Evolutionary conservation across 371 early-diverging fungal species (phyloP).

Genomic region (Fennellomyces sp.): DNA sequence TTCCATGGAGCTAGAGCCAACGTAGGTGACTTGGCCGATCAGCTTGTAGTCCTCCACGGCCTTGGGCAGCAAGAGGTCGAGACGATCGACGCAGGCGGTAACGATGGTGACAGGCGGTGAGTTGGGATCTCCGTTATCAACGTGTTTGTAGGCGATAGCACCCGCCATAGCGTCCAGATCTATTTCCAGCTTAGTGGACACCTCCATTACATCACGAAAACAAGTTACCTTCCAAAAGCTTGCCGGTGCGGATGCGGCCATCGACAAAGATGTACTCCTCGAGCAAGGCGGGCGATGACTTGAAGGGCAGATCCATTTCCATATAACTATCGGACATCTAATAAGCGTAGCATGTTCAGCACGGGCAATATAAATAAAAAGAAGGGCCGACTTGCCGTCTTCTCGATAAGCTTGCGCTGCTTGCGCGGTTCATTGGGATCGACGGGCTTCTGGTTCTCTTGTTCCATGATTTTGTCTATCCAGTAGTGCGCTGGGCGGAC

Average conservation of each 20-base stretch:
- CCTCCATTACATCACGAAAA: not conserved
- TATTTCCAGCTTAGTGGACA: not conserved
- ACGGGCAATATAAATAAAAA: not conserved
- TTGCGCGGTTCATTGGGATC: slow-evolving; percentile 17
- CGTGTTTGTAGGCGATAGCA: slow-evolving; percentile 80
- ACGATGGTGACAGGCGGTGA: slow-evolving; percentile 77
- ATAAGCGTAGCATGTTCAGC: too few species aligned
- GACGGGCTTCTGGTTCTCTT: slow-evolving; percentile 24
- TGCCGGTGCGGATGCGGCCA: slow-evolving; percentile 70
- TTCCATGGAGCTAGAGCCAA: slow-evolving; percentile 92
- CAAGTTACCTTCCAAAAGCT: slow-evolving; percentile 57
- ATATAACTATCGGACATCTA: slow-evolving; percentile 82
- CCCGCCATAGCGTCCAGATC: slow-evolving; percentile 86
- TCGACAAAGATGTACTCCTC: slow-evolving; percentile 83
- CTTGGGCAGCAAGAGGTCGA: slow-evolving; percentile 76
- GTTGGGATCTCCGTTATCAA: slow-evolving; percentile 47
- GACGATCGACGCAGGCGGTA: slow-evolving; percentile 86
- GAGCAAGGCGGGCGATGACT: slow-evolving; percentile 68
- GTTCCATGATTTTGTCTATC: slow-evolving; percentile 44
- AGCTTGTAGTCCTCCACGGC: slow-evolving; percentile 76
- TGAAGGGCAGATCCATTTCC: slow-evolving; percentile 79
- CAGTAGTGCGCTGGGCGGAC: slow-evolving; percentile 46
- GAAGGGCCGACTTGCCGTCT: slow-evolving; percentile 18
- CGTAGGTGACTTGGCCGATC: slow-evolving; percentile 81
- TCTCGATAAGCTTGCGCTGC: slow-evolving; percentile 19